Evolutionary conservation across 2,329 filamentous ascomycete species (phyloP).

Genomic region (Colletotrichum tropicale): DNA sequence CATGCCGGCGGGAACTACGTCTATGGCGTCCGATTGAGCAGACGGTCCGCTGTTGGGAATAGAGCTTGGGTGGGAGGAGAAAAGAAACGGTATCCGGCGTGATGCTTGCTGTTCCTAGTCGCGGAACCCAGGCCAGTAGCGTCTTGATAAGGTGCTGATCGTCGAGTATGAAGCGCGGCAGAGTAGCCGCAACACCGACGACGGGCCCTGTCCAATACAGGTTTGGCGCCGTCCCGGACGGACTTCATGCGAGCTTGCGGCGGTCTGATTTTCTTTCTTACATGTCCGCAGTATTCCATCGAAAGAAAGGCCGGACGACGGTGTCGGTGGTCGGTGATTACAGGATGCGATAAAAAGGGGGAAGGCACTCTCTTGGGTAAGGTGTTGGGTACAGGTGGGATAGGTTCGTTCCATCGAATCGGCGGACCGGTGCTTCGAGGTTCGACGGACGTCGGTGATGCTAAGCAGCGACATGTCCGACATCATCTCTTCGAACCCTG

Average conservation of each 20-base stretch:
- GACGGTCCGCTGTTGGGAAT: neutral
- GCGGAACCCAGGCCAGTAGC: neutral
- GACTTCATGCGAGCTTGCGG: neutral
- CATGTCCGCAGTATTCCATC: neutral
- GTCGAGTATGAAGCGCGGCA: neutral
- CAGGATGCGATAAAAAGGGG: neutral
- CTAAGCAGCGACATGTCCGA: slow-evolving; percentile 1
- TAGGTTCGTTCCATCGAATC: neutral
- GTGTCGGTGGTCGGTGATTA: neutral
- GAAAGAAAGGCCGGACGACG: neutral
- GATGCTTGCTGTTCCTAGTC: neutral
- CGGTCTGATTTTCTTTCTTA: neutral
- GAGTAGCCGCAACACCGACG: slow-evolving; percentile 1
- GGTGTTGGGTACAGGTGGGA: neutral
- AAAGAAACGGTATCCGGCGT: neutral
- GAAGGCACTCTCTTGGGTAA: neutral
- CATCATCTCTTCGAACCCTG: neutral
- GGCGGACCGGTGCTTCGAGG: neutral
- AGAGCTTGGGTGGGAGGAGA: neutral
- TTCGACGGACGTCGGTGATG: neutral
- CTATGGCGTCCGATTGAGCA: neutral
- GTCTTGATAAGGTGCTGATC: slow-evolving; percentile 4
- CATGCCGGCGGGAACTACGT: neutral
- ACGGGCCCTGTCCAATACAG: neutral
- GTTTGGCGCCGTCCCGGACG: neutral